Conservation (phyloP, 139 green algal genomes). For the Mychonastes homosphaera region DNA sequence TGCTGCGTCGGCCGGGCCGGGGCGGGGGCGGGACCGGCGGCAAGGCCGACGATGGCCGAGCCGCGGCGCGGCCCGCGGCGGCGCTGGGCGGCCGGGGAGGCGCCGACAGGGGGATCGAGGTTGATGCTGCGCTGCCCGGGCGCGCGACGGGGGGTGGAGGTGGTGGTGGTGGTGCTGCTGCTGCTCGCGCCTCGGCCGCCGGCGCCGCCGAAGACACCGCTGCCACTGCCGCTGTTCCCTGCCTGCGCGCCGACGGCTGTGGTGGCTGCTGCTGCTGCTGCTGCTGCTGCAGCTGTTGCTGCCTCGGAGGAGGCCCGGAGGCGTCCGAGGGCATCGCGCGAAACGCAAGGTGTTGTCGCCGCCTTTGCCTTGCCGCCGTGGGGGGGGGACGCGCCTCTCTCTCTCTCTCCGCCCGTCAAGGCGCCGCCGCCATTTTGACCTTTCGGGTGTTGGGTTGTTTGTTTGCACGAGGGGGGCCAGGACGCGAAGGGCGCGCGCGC, state of each 20-base stretch:
- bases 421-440: background rate
- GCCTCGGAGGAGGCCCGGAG: background rate
- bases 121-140: background rate
- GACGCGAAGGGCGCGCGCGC: background rate
- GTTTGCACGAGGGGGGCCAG: background rate
- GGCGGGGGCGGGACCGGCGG: too few species aligned
- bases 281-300: constrained; percentile 6
- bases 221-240: background rate
- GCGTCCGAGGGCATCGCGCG: too few species aligned
- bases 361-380: too few species aligned
- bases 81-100: background rate
- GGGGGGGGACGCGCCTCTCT: background rate
- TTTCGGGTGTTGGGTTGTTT: background rate
- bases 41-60: background rate
- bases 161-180: background rate
- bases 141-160: too few species aligned
- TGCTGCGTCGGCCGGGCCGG: background rate
- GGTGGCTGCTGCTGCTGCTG: constrained; percentile 1
- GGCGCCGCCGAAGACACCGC: background rate
- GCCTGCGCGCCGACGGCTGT: background rate
- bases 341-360: too few species aligned
- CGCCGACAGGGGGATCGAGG: background rate
- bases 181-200: background rate
- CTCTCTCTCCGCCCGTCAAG: background rate
- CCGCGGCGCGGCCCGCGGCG: background rate